Evolutionary conservation across 805 yeast species (phyloP).

Genomic region (Yarrowia hollandica): DNA sequence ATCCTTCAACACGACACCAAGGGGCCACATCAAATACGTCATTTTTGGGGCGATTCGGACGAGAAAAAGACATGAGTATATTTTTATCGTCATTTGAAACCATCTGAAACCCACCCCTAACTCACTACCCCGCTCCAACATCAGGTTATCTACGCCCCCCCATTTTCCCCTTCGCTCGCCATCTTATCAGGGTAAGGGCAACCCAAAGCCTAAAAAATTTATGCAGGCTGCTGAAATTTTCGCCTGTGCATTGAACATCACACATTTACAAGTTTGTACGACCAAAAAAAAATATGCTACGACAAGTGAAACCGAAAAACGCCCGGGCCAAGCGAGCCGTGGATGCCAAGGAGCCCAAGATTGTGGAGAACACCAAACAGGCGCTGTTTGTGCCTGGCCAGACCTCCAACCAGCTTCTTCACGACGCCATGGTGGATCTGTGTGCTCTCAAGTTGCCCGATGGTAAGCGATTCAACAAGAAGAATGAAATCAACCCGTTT

Average conservation of each 20-base stretch:
- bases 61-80: too few relatives aligned
- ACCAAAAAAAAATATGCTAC: background rate
- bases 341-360: conserved; percentile 82
- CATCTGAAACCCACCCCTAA: too few relatives aligned
- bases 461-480: conserved; percentile 80
- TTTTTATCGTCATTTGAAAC: too few relatives aligned
- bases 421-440: conserved; percentile 86
- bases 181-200: conserved; percentile 4
- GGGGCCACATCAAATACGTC: too few relatives aligned
- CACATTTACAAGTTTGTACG: background rate
- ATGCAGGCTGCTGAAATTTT: conserved; percentile 12
- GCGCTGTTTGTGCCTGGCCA: conserved; percentile 92
- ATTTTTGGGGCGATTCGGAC: too few relatives aligned
- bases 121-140: too few relatives aligned
- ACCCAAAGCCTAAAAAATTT: conserved; percentile 10
- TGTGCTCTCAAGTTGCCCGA: conserved; percentile 89
- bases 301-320: conserved; percentile 69
- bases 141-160: too few relatives aligned
- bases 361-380: conserved; percentile 83
- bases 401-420: conserved; percentile 72
- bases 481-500: conserved; percentile 88
- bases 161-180: background rate
- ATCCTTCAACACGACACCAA: too few relatives aligned
- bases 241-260: background rate
- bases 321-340: conserved; percentile 95